phyloP scores from a whole-genome alignment of 805 yeast species.

The Saturnispora silvae region DNA sequence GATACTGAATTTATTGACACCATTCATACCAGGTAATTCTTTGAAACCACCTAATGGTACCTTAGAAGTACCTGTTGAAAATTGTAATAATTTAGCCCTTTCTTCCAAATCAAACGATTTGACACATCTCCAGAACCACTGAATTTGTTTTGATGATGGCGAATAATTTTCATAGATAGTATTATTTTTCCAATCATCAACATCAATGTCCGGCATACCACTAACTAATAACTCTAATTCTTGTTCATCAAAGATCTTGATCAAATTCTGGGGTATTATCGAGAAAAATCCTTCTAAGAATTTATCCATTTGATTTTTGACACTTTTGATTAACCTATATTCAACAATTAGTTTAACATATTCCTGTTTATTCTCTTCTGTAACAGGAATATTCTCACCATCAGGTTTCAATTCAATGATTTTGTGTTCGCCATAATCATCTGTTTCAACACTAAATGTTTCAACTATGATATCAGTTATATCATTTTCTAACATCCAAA shows the following conservation, averaged over 20 bases:
- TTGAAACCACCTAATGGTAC: conserved; percentile 93
- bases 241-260: conserved; percentile 87
- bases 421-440: conserved; percentile 86
- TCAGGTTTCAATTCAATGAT: conserved; percentile 69
- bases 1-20: conserved; percentile 75
- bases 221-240: conserved; percentile 87
- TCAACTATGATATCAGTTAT: conserved; percentile 93
- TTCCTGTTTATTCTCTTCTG: conserved; percentile 83
- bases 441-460: conserved; percentile 86
- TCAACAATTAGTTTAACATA: conserved; percentile 82
- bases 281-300: conserved; percentile 84
- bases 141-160: conserved; percentile 73
- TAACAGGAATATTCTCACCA: conserved; percentile 78
- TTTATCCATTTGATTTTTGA: conserved; percentile 77
- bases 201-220: conserved; percentile 93
- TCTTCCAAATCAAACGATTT: conserved; percentile 90
- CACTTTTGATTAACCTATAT: conserved; percentile 72
- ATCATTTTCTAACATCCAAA: conserved; percentile 96
- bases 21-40: conserved; percentile 79
- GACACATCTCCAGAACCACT: conserved; percentile 98
- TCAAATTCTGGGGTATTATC: conserved; percentile 71
- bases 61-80: conserved; percentile 94
- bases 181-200: conserved; percentile 90
- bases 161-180: conserved; percentile 74
- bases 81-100: conserved; percentile 85